Base-by-base conservation (phyloP, 768 basidiomycete genomes). In the Phanerochaete carnosa region DNA sequence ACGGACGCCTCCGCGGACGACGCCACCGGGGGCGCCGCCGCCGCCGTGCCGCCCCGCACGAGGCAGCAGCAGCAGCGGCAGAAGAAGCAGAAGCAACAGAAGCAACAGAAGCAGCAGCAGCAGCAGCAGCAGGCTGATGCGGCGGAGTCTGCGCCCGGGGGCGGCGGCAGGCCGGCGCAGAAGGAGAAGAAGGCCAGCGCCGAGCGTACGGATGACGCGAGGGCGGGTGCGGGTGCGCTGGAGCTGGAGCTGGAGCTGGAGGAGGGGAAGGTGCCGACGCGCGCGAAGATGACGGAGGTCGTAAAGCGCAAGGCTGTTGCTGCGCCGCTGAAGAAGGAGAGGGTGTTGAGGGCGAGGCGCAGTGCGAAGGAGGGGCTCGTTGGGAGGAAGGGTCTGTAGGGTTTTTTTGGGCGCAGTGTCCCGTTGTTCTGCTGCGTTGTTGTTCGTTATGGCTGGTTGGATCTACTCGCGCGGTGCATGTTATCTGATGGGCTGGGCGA, bases 341-440 rank as follows among this genome's bases (percentile, higher is more conserved):
- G 74, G 62, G 61, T 75, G 11, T 59, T 73, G 43, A 70, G 72
- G 60, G 65, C 73, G 22, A 70, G 74, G 62, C 74, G 58, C 71
- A 83, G 80, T 59, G 80, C 79, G 37, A 89, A 89, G 76, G 75
- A 78, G 61, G 72, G 70, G 45, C 62, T 87, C 56, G 70, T 86
- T 37, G 86, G 86, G 37, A 86, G 77, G 68, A 85, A 82, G 70
- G 76, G 69, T 19, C 39, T 59, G 32, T 54, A 58, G 45, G n/a
- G n/a, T n/a, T n/a, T n/a, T n/a, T n/a, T n/a, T n/a, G n/a, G n/a
- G n/a, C n/a, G n/a, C n/a, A n/a, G n/a, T n/a, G n/a, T n/a, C n/a
- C n/a, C n/a, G n/a, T n/a, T n/a, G n/a, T n/a, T 29, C 58, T 19
- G 4, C 11, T 43, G 39, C 39, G 8, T 23, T 53, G 28, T 23